Evolutionary conservation across 2,329 filamentous ascomycete genomes (phyloP).

Genomic region (Periconia digitata): DNA sequence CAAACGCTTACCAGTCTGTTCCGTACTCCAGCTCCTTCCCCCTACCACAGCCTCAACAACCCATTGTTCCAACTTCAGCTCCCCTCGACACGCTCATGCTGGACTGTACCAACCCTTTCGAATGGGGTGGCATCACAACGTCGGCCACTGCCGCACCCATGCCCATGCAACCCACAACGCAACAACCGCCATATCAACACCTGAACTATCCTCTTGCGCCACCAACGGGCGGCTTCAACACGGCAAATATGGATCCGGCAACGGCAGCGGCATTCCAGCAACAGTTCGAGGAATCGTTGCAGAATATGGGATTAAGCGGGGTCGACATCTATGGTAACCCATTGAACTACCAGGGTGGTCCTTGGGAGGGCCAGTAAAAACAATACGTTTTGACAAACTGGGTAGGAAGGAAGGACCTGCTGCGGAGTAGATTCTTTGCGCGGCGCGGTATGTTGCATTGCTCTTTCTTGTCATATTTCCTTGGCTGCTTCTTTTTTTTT

Average conservation of each 20-base stretch:
- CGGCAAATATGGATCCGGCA: background rate
- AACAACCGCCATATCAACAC: constrained; percentile 1
- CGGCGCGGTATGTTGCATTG: no score
- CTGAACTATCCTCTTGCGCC: constrained; percentile 3
- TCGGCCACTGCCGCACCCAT: background rate
- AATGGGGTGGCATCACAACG: constrained; percentile 4
- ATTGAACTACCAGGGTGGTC: constrained; percentile 5
- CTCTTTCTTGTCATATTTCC: no score
- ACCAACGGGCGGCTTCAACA: background rate
- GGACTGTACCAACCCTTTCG: constrained; percentile 6
- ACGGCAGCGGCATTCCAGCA: background rate
- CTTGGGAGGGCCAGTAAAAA: constrained; percentile 3
- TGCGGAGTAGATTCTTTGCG: no score
- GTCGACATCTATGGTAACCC: constrained; percentile 6
- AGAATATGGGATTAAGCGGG: background rate
- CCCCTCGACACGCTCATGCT: constrained; percentile 13
- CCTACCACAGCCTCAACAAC: constrained; percentile 3
- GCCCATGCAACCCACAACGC: background rate
- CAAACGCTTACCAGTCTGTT: constrained; percentile 11
- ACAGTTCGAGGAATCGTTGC: background rate
- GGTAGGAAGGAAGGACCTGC: no score
- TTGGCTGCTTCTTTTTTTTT: no score
- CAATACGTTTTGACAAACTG: no score
- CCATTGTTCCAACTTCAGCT: constrained; percentile 15
- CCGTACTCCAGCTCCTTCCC: constrained; percentile 1